phyloP scores from a whole-genome alignment of 305 asterid genomes.

The Fraxinus greggii region DNA sequence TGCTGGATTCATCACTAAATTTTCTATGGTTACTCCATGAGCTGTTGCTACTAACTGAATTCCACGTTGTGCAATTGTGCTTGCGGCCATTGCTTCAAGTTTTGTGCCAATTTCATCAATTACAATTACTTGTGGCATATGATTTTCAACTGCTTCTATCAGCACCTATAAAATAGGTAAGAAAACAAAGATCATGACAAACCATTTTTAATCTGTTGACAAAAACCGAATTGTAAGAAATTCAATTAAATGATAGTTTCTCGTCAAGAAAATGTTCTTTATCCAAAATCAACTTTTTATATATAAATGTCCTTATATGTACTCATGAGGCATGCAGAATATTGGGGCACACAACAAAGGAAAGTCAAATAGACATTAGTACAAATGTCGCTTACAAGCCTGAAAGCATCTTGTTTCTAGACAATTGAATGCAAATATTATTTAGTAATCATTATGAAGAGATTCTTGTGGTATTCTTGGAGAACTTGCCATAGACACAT shows the following conservation, averaged over 20 bases:
- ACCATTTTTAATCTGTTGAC: neutral
- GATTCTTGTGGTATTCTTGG: neutral
- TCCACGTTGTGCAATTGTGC: constrained; percentile 97
- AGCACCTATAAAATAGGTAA: constrained; percentile 52
- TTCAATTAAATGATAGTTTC: neutral
- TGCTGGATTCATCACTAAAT: constrained; percentile 87
- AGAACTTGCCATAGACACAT: neutral
- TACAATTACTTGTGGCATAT: constrained; percentile 96
- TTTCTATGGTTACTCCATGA: constrained; percentile 89
- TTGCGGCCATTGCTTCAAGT: constrained; percentile 92
- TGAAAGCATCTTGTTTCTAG: neutral
- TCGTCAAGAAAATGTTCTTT: neutral
- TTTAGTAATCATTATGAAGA: neutral
- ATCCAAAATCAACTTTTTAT: neutral
- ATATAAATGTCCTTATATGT: constrained; percentile 1
- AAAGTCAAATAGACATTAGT: neutral
- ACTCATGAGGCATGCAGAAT: neutral
- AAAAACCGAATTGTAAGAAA: neutral
- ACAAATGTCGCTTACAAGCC: neutral
- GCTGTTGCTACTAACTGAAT: constrained; percentile 97
- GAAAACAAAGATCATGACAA: constrained; percentile 4
- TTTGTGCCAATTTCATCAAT: constrained; percentile 94
- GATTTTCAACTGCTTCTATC: constrained; percentile 97
- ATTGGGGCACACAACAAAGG: neutral
- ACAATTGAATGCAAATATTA: neutral